Conservation (phyloP, 2,329 filamentous ascomycete species). For the Pseudopyricularia cyperi region DNA sequence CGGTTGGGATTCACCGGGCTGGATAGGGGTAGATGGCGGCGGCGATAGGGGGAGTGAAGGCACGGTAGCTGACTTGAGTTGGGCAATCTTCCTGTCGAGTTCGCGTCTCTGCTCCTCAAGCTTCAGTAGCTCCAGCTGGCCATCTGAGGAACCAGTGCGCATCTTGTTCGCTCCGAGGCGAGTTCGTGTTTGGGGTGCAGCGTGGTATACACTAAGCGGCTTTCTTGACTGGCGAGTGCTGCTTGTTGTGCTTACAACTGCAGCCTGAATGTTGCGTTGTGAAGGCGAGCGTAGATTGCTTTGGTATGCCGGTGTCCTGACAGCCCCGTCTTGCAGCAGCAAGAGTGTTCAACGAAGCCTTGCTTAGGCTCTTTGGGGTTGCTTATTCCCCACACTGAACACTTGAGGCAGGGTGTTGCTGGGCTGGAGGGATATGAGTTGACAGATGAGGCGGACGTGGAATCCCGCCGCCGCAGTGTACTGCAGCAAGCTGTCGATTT, state of each 20-base stretch:
- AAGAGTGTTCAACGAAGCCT: not conserved
- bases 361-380: not conserved
- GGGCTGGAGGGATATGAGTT: not conserved
- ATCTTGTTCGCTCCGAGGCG: not conserved
- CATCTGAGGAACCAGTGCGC: not conserved
- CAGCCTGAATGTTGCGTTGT: not conserved
- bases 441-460: not conserved
- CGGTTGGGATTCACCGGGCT: not conserved
- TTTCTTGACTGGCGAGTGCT: not conserved
- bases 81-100: constrained; percentile 1
- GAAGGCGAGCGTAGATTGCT: not conserved
- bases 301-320: not conserved
- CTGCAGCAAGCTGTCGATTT: not conserved
- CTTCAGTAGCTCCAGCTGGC: constrained; percentile 1
- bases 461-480: not conserved
- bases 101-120: not conserved
- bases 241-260: not conserved
- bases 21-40: not conserved
- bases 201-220: not conserved
- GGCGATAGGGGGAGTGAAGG: not conserved
- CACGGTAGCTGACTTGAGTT: not conserved
- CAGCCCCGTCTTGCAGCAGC: not conserved
- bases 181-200: not conserved
- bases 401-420: not conserved
- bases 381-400: not conserved